These are phyloP conservation scores for Agaricus subrufescens DNA, from an alignment of 768 basidiomycete genomes.

Conservation along the genomic window DNA sequence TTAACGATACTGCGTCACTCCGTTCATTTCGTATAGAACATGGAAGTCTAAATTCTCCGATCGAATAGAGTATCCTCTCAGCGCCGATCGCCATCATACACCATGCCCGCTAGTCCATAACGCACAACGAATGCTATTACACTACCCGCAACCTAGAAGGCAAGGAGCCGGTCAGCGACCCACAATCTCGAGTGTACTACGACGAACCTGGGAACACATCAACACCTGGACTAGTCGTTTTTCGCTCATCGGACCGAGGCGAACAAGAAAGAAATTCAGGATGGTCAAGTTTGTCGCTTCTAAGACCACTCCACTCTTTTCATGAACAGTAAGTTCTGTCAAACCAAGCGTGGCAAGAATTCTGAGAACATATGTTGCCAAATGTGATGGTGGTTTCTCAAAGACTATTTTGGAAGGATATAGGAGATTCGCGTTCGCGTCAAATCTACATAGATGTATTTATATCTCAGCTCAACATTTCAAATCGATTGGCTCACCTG, in stretches of 20 bases:
- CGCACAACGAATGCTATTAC: constrained; percentile 78
- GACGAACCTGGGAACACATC: constrained; percentile 65
- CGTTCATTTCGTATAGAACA: too few species aligned
- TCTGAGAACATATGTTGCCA: constrained; percentile 52
- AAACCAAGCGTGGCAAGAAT: constrained; percentile 60
- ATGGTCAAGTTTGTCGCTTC: constrained; percentile 89
- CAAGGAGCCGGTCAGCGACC: constrained; percentile 9
- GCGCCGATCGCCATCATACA: constrained; percentile 90
- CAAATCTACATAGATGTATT: constrained; percentile 48
- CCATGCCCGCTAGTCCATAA: constrained; percentile 83
- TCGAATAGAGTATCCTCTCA: constrained; percentile 23
- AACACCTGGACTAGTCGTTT: constrained; percentile 68
- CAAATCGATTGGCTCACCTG: constrained; percentile 41
- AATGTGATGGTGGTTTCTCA: constrained; percentile 46
- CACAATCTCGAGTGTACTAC: constrained; percentile 2
- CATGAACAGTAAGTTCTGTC: constrained; percentile 55
- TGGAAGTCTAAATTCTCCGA: too few species aligned
- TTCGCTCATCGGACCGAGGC: constrained; percentile 83
- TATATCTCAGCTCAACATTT: constrained; percentile 3
- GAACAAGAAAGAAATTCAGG: constrained; percentile 78
- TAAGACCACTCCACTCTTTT: constrained; percentile 50
- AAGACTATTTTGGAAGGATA: constrained; percentile 71
- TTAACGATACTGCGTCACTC: background rate
- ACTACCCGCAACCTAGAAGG: constrained; percentile 64
- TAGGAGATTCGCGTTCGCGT: constrained; percentile 69